These are phyloP conservation scores for Neofusicoccum sp. DNA, from an alignment of 2,329 filamentous ascomycete genomes.

Conservation along the genomic window DNA sequence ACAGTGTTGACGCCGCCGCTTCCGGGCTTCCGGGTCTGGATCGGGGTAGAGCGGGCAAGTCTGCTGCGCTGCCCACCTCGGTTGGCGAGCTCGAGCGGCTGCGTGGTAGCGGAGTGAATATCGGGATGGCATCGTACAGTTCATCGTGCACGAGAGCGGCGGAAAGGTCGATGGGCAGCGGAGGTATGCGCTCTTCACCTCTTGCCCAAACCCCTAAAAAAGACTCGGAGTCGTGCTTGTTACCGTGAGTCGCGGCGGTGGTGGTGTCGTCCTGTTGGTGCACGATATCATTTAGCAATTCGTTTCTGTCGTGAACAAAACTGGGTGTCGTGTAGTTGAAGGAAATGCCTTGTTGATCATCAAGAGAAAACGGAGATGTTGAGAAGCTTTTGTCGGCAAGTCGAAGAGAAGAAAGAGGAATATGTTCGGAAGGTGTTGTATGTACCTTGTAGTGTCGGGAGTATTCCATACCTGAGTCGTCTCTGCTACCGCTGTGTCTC, in stretches of 20 bases:
- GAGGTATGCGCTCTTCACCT: constrained; percentile 31
- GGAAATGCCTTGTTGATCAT: background rate
- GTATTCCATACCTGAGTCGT: constrained; percentile 37
- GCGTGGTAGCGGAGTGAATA: constrained; percentile 14
- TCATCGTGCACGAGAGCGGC: constrained; percentile 12
- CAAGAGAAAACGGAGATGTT: background rate
- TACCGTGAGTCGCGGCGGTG: constrained; percentile 3
- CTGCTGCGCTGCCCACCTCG: constrained; percentile 24
- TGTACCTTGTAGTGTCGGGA: constrained; percentile 39
- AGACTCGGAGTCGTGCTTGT: constrained; percentile 44
- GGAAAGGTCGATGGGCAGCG: constrained; percentile 44
- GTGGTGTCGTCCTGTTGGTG: constrained; percentile 3
- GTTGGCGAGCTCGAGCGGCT: constrained; percentile 39
- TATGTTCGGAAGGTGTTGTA: constrained; percentile 30
- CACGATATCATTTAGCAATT: constrained; percentile 6
- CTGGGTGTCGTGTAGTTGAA: constrained; percentile 21
- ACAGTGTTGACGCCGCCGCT: background rate
- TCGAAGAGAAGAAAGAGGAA: constrained; percentile 30
- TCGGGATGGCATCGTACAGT: constrained; percentile 7
- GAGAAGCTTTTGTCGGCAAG: constrained; percentile 1
- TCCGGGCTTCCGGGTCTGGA: background rate
- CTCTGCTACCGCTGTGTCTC: constrained; percentile 36
- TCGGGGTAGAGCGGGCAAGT: background rate
- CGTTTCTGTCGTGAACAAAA: constrained; percentile 23
- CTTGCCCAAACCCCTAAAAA: constrained; percentile 66